These are phyloP conservation scores for Suillus placidus DNA, from an alignment of 768 basidiomycete genomes.

Conservation along the genomic window DNA sequence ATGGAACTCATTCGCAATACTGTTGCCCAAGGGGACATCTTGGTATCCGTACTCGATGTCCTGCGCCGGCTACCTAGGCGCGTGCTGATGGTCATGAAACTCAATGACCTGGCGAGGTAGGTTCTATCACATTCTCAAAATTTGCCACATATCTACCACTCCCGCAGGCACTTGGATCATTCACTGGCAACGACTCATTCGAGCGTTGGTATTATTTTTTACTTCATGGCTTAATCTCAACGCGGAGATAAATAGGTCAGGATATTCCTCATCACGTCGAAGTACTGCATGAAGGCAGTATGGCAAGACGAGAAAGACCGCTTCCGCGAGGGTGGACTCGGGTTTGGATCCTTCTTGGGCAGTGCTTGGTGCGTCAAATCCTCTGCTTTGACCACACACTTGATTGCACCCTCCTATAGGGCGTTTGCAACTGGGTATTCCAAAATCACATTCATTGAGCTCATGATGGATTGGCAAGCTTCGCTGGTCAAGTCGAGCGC, in stretches of 20 bases:
- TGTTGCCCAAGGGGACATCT: conserved; percentile 82
- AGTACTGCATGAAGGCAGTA: conserved; percentile 80
- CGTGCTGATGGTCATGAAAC: conserved; percentile 80
- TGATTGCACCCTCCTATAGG: conserved; percentile 43
- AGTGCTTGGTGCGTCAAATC: conserved; percentile 67
- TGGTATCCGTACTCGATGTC: conserved; percentile 86
- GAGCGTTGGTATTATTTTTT: conserved; percentile 45
- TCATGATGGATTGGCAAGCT: conserved; percentile 64
- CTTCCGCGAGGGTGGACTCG: conserved; percentile 54
- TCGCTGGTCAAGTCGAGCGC: conserved; percentile 54
- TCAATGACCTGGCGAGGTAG: conserved; percentile 84
- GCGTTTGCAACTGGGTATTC: conserved; percentile 57
- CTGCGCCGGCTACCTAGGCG: conserved; percentile 83
- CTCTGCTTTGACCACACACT: not conserved
- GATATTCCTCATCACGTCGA: conserved; percentile 89
- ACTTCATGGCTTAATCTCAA: not conserved
- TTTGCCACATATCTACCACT: not conserved
- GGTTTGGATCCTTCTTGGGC: conserved; percentile 55
- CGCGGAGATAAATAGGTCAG: conserved; percentile 52
- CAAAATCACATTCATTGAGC: conserved; percentile 56
- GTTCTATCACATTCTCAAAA: conserved; percentile 14
- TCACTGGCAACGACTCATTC: conserved; percentile 88
- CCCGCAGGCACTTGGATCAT: conserved; percentile 71
- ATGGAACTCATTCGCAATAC: conserved; percentile 81
- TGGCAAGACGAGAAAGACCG: conserved; percentile 70